These are phyloP conservation scores for Venturia aucupariae DNA, from an alignment of 2,329 filamentous ascomycete species.

Conservation along the genomic window DNA sequence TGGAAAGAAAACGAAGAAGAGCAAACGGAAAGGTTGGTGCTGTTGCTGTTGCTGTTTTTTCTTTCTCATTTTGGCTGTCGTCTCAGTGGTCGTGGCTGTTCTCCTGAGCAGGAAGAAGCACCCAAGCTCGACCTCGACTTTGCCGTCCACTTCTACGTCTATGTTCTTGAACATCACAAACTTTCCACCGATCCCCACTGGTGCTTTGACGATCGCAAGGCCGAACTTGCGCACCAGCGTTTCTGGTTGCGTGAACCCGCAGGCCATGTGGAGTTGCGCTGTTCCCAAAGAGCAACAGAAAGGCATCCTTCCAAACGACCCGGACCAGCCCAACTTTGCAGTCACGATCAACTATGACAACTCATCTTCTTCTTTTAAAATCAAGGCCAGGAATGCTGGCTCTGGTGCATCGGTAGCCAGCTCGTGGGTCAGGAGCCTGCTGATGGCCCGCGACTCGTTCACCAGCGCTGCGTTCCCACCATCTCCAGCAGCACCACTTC, in stretches of 20 bases:
- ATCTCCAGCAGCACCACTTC: slow-evolving; percentile 48
- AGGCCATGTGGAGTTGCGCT: slow-evolving; percentile 77
- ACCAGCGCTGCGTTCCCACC: slow-evolving; percentile 27
- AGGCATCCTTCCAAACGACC: slow-evolving; percentile 51
- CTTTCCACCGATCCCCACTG: slow-evolving; percentile 79
- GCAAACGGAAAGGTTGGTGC: slow-evolving; percentile 19
- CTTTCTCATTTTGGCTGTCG: slow-evolving; percentile 28
- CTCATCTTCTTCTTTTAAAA: slow-evolving; percentile 33
- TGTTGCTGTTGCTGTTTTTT: slow-evolving; percentile 27
- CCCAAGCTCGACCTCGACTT: slow-evolving; percentile 16
- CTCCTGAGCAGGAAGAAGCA: slow-evolving; percentile 19
- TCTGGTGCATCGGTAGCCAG: slow-evolving; percentile 3
- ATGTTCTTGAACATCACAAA: slow-evolving; percentile 64
- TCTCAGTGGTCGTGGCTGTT: slow-evolving; percentile 30
- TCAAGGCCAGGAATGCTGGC: slow-evolving; percentile 13
- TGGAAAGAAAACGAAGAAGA: slow-evolving; percentile 25
- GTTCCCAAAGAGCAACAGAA: slow-evolving; percentile 69
- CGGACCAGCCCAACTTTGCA: slow-evolving; percentile 67
- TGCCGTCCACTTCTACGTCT: background rate
- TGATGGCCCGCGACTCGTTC: slow-evolving; percentile 1
- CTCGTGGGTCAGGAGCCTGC: slow-evolving; percentile 2
- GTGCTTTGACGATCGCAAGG: slow-evolving; percentile 67
- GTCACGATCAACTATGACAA: slow-evolving; percentile 61
- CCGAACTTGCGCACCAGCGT: slow-evolving; percentile 57
- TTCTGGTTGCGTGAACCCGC: slow-evolving; percentile 60